Percentiles rank a stretch among this genome's conserved stretches.
These are phyloP conservation scores for Pezizomycotina sp. DNA, from an alignment of 2,329 filamentous ascomycete genomes.

Conservation along the genomic window DNA sequence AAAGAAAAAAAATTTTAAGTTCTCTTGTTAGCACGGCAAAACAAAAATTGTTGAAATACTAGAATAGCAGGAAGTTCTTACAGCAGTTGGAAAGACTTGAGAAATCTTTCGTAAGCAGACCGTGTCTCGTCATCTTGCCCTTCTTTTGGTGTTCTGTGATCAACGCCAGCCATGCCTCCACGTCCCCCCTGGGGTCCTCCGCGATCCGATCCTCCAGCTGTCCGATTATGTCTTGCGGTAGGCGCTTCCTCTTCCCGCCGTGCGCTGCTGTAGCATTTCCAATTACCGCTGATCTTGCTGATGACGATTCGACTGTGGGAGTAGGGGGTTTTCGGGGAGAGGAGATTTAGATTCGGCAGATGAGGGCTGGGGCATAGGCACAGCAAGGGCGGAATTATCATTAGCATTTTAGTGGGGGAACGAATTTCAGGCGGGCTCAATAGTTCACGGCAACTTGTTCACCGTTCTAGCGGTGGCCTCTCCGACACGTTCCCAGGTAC, in stretches of 20 bases:
- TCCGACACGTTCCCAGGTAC: no score
- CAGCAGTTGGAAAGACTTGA: conserved; percentile 78
- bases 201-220: conserved; percentile 79
- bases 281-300: conserved; percentile 9
- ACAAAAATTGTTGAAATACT: conserved; percentile 2
- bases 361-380: no score
- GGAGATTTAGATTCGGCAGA: no score
- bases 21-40: neutral
- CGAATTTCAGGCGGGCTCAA: no score
- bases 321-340: no score
- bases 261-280: conserved; percentile 11
- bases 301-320: no score
- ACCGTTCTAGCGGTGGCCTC: no score
- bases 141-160: conserved; percentile 71
- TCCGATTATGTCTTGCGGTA: conserved; percentile 57
- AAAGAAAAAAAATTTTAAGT: neutral
- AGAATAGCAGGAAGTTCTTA: conserved; percentile 38
- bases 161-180: conserved; percentile 77
- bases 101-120: conserved; percentile 66
- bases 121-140: conserved; percentile 70
- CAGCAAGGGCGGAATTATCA: no score
- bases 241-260: conserved; percentile 34
- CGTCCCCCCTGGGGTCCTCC: conserved; percentile 81
- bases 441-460: no score
- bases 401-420: no score